Evolutionary conservation across 2,329 filamentous ascomycete species (phyloP), one percentile per base, ranked within the genome.

Genomic region (Aspergillus sergii): DNA sequence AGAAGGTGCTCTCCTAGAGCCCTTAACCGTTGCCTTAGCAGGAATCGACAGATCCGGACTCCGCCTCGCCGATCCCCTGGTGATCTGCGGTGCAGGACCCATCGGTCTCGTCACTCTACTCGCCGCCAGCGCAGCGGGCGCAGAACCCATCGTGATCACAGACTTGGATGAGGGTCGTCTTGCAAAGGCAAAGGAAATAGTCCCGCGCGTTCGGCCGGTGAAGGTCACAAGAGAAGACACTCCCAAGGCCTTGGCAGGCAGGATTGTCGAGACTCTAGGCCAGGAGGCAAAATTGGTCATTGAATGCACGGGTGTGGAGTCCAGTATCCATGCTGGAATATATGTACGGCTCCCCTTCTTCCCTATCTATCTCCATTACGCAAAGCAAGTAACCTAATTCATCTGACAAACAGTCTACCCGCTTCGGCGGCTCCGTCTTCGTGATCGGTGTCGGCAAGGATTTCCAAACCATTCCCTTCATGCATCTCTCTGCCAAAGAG

Each of bases 301-400:
- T n/a, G 67, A 69, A 56, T 69, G 67, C 53, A 69, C 66, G 0
- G 67, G 67, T 2, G 64, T 68, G 26, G 67, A 69, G 54, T 65
- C 64, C 26, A 69, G 66, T 57, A 58, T 69, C 28, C 66, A 69
- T 59, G 64, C 67, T 10, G 67, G 66, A 16, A 69, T 69, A 12
- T 69, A 69, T 48, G 67, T 69, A 48, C 46, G 66, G 54, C 11
- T 7, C 4, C 21, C 14, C 10, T 2, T 11, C 19, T 10, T 23
- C 9, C 19, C 19, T 16, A 28, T n/a, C 5, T n/a, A 2, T 30
- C 1, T 12, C 30, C 16, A 14, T n/a, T 2, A n/a, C 23, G 23
- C 34, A 34, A 36, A 23, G 26, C 2, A 23, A 10, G 21, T 5
- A 32, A n/a, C 2, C 14, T 30, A 10, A 28, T 8, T 0, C 1